These are phyloP conservation scores for Prunus kanzakura DNA, from an alignment of 306 rosid genomes.

Conservation along the genomic window DNA sequence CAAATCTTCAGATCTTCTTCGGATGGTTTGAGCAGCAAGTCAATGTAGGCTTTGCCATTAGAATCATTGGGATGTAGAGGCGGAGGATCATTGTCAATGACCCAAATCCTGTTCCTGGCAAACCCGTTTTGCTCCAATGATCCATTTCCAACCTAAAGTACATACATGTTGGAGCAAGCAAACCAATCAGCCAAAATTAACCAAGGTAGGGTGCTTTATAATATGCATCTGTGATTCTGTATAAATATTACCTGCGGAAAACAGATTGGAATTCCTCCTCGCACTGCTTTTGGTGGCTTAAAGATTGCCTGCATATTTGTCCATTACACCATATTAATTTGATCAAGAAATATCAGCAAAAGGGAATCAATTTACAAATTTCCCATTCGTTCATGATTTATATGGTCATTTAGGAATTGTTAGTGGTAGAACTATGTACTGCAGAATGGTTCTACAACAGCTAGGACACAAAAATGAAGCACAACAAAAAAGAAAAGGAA, in stretches of 20 bases:
- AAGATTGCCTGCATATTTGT: slow-evolving; percentile 53
- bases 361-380: not conserved
- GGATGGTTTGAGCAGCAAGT: slow-evolving; percentile 72
- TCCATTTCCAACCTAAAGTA: slow-evolving; percentile 68
- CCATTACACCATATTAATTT: not conserved
- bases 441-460: not conserved
- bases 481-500: not conserved
- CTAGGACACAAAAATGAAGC: slow-evolving; percentile 1
- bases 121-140: slow-evolving; percentile 81
- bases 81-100: slow-evolving; percentile 63
- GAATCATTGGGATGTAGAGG: slow-evolving; percentile 45
- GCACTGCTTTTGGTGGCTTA: slow-evolving; percentile 68
- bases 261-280: slow-evolving; percentile 95
- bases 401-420: not conserved
- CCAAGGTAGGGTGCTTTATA: not conserved
- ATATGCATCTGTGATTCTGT: not conserved
- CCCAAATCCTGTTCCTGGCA: slow-evolving; percentile 80
- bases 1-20: slow-evolving; percentile 76
- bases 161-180: slow-evolving; percentile 10
- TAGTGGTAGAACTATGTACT: too few species aligned
- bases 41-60: slow-evolving; percentile 48
- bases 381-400: not conserved
- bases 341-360: not conserved
- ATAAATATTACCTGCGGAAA: slow-evolving; percentile 69
- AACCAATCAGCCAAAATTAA: slow-evolving; percentile 6